These are phyloP conservation scores for Pseudopyricularia javanii DNA, from an alignment of 2,329 filamentous ascomycete species.

Conservation along the genomic window DNA sequence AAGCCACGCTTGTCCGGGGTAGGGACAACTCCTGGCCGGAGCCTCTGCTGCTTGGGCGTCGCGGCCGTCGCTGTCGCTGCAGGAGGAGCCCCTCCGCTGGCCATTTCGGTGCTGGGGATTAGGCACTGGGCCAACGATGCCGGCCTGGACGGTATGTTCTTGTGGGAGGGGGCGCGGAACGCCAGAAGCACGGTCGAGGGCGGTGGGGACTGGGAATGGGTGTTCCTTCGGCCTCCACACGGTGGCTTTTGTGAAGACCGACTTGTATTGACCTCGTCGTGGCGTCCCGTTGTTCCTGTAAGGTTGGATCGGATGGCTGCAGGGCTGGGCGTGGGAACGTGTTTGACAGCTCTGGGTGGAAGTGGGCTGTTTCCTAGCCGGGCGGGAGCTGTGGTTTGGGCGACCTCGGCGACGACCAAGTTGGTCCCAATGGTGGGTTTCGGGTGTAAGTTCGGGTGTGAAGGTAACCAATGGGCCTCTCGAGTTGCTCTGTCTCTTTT, in stretches of 20 bases:
- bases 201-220: neutral
- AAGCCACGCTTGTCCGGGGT: slow-evolving; percentile 19
- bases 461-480: neutral
- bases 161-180: slow-evolving; percentile 2
- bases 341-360: neutral
- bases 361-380: slow-evolving; percentile 11
- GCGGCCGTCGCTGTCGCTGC: slow-evolving; percentile 32
- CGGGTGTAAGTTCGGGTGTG: neutral
- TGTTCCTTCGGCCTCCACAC: neutral
- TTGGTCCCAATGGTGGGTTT: neutral
- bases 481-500: neutral
- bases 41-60: neutral
- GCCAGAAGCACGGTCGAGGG: slow-evolving; percentile 9
- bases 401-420: neutral
- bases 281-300: slow-evolving; percentile 8
- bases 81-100: slow-evolving; percentile 10
- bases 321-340: neutral
- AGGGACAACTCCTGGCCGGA: neutral
- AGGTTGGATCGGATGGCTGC: neutral
- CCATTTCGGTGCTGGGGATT: neutral
- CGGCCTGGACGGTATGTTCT: neutral
- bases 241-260: neutral
- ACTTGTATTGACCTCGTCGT: neutral
- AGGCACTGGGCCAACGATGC: neutral
- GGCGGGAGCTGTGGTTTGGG: slow-evolving; percentile 28